Evolutionary conservation across 2,329 filamentous ascomycete species (phyloP), one percentile per base, ranked within the genome.

Genomic region (Fusarium hostae): DNA sequence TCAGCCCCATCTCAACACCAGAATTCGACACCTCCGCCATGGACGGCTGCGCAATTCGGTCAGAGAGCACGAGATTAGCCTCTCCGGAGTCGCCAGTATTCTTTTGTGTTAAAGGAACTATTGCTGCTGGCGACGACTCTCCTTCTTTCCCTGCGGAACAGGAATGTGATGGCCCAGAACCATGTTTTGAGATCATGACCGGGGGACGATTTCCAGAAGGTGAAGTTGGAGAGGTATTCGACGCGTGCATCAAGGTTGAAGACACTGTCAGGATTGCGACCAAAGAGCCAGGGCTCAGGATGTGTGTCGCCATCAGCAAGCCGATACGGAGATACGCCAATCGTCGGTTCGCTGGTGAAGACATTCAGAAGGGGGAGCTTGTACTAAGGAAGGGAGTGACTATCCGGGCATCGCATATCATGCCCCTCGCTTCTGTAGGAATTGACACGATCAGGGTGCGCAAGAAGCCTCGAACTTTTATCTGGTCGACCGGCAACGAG

Each of bases 21-120:
- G 43, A 58, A 26, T 58, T 58, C 9, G 55, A 58, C 8, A 58
- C 55, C 24, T 58, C 55, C 10, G 55, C 55, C 9, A 58, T 58
- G 55, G 55, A 58, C 9, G 55, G 55, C 10, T 58, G 50, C 15
- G 43, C 43, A 2, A 32, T 58, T 9, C 8, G 22, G 0, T 58
- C 55, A n/a, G 34, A 48, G 3, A 22, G 44, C 5, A 58, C 55
- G 15, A 39, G 16, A 6, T 10, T 39, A 3, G 55, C 55, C 4
- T 50, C 55, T 0, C 3, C 20, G 11, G 43, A 39, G 20, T 4
- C n/a, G 7, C 43, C 55, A 0, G 15, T 50, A 2, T 30, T 58
- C 9, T 50, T 58, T 16, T 18, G 5, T 8, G 16, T 58, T 2
- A 32, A 2, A 1, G 55, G 55, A 1, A 50, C 32, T 2, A 30